Conservation (phyloP, 208 protist genomes). For the Trypanosoma mega region DNA sequence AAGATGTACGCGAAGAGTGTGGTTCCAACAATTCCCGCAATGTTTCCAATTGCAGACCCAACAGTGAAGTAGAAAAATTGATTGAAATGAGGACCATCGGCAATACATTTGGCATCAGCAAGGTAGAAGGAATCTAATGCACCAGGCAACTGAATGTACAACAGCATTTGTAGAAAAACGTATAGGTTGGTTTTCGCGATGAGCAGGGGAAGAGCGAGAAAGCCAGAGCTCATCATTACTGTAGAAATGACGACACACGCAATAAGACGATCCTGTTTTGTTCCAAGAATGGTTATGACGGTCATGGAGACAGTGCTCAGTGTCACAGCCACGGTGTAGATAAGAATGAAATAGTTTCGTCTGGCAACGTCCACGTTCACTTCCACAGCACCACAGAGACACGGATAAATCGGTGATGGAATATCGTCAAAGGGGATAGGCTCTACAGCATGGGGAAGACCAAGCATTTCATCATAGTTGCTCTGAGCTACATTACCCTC, state of each 20-base stretch:
- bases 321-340: constrained; percentile 54
- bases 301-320: constrained; percentile 41
- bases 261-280: constrained; percentile 33
- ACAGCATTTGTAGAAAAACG: constrained; percentile 45
- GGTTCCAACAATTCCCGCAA: constrained; percentile 59
- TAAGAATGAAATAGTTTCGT: constrained; percentile 49
- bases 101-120: constrained; percentile 35
- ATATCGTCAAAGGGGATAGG: not conserved
- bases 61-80: constrained; percentile 73
- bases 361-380: constrained; percentile 56
- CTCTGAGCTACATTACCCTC: constrained; percentile 1
- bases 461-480: not conserved
- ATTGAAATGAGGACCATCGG: constrained; percentile 61
- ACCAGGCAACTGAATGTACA: constrained; percentile 65
- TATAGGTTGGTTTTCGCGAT: constrained; percentile 74
- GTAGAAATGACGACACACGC: constrained; percentile 34
- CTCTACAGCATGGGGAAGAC: not conserved
- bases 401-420: constrained; percentile 14
- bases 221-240: constrained; percentile 37
- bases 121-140: constrained; percentile 66
- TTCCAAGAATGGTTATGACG: constrained; percentile 40
- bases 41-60: constrained; percentile 41
- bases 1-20: constrained; percentile 64
- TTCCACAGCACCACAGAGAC: constrained; percentile 49
- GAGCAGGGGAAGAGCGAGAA: constrained; percentile 59